Evolutionary conservation across 176 grass and related monocot species (phyloP), one percentile per base, ranked within the genome.

Genomic region (Oryza rufipogon): DNA sequence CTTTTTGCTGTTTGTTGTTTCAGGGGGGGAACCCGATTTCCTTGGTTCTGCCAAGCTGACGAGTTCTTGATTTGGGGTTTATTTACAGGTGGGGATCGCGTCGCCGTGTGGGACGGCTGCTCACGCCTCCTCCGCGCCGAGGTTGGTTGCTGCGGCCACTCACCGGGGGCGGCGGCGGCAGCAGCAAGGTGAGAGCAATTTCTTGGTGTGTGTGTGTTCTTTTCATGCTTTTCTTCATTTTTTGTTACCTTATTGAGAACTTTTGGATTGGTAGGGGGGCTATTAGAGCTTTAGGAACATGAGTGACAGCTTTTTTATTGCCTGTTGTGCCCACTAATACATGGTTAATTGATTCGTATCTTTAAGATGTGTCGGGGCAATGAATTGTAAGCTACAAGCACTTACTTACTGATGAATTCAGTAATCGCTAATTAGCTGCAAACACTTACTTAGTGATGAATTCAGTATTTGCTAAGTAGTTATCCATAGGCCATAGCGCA

Each of bases 131-230:
- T 81, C 74, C 28, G 34, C 63, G 32, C 76, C 23, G 17, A 87
- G 80, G 51, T 51, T 91, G 52, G 64, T 80, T 19, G 75, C 84
- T 5, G 42, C 70, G n/a, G 63, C 85, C 33, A 10, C 3, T 13
- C 65, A 64, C 42, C 71, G 45, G 3, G 26, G 75, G 2, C 65
- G 26, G 8, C 77, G 75, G 11, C 64, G 58, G 44, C 36, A 38
- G 44, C 64, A 38, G 42, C 80, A 80, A 76, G 89, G 89, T 90
- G 75, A 42, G 69, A 42, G 75, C 42, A 9, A 15, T 81, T 67
- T 45, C 3, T 38, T 80, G 23, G 36, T 38, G 6, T 9, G 6
- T 9, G 14, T 23, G 4, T 48, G 20, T 78, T 36, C 23, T 28
- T 70, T 28, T 32, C 74, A 11, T 70, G 17, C 44, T 9, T 78